Evolutionary conservation across 2,329 filamentous ascomycete species (phyloP).

Genomic region (Stachybotrys chartarum): DNA sequence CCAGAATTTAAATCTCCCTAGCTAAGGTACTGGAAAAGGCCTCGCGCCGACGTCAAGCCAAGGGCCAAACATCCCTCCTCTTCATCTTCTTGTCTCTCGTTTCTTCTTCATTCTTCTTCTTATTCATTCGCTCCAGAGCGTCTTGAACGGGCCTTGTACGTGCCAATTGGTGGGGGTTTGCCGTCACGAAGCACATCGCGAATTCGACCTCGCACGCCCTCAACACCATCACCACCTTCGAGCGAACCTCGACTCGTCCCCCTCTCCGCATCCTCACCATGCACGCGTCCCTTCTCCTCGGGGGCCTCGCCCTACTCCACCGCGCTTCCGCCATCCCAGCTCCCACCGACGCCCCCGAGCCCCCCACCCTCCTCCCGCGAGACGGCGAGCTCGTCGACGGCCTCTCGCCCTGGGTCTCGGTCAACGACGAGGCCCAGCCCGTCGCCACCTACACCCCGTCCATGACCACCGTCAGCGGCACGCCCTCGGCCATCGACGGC

Average conservation of each 20-base stretch:
- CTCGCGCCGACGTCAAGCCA: too few species aligned
- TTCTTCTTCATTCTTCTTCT: not conserved
- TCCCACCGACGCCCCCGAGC: conserved; percentile 14
- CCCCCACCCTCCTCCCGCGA: conserved; percentile 8
- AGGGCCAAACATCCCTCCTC: not conserved
- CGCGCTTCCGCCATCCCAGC: conserved; percentile 21
- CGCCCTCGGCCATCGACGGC: conserved; percentile 27
- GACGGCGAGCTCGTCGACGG: conserved; percentile 11
- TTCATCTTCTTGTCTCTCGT: not conserved
- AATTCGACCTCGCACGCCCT: not conserved
- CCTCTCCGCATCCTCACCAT: conserved; percentile 14
- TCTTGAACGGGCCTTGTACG: too few species aligned
- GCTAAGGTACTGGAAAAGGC: too few species aligned
- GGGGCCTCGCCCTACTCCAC: conserved; percentile 16
- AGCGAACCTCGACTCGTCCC: not conserved
- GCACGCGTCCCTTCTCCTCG: conserved; percentile 21
- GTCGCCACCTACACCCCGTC: conserved; percentile 41
- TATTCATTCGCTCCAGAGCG: too few species aligned
- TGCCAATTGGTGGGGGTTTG: not conserved
- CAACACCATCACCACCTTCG: too few species aligned
- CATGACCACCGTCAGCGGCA: conserved; percentile 36
- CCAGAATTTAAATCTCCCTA: not conserved
- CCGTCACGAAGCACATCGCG: too few species aligned
- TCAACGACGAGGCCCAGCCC: conserved; percentile 38
- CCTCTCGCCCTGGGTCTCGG: conserved; percentile 42